Percentiles rank a stretch among this genome's conserved stretches.
These are phyloP conservation scores for Talaromyces borbonicus DNA, from an alignment of 495 filamentous ascomycete species.

Conservation along the genomic window DNA sequence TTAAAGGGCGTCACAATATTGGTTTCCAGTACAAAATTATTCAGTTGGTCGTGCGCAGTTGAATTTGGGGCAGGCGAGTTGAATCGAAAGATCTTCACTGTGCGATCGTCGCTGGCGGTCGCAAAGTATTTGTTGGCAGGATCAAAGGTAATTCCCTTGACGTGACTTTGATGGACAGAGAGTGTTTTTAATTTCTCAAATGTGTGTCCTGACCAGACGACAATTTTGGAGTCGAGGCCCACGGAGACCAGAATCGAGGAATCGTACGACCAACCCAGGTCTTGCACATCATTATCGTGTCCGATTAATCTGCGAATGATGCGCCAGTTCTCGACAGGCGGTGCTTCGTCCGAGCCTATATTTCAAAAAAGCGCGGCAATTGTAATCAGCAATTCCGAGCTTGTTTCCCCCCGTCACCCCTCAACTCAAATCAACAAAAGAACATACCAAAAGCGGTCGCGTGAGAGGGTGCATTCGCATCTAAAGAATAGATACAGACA, in stretches of 20 bases:
- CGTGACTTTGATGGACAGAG: slow-evolving; percentile 85
- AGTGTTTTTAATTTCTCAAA: slow-evolving; percentile 96
- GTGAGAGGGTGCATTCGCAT: slow-evolving; percentile 67
- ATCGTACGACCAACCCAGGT: slow-evolving; percentile 94
- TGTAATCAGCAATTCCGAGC: neutral
- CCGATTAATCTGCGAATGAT: slow-evolving; percentile 85
- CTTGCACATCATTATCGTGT: slow-evolving; percentile 97
- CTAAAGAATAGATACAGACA: slow-evolving; percentile 89
- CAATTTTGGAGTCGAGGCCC: slow-evolving; percentile 93
- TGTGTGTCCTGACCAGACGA: slow-evolving; percentile 94
- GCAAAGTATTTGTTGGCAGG: slow-evolving; percentile 99
- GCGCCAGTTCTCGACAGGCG: slow-evolving; percentile 94
- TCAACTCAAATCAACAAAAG: too few relatives aligned
- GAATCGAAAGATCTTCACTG: slow-evolving; percentile 94
- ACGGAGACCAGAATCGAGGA: slow-evolving; percentile 93
- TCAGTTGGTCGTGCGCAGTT: slow-evolving; percentile 83
- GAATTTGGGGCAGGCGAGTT: slow-evolving; percentile 86
- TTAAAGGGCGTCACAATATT: slow-evolving; percentile 78
- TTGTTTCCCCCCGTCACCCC: too few relatives aligned
- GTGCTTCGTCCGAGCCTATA: slow-evolving; percentile 77
- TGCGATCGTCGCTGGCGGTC: slow-evolving; percentile 91
- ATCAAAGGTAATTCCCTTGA: slow-evolving; percentile 97
- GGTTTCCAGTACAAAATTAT: slow-evolving; percentile 87
- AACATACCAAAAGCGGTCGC: slow-evolving; percentile 62
- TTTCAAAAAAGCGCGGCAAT: neutral